Evolutionary conservation across 2,329 filamentous ascomycete species (phyloP).

Genomic region (Xylariaceae sp.): DNA sequence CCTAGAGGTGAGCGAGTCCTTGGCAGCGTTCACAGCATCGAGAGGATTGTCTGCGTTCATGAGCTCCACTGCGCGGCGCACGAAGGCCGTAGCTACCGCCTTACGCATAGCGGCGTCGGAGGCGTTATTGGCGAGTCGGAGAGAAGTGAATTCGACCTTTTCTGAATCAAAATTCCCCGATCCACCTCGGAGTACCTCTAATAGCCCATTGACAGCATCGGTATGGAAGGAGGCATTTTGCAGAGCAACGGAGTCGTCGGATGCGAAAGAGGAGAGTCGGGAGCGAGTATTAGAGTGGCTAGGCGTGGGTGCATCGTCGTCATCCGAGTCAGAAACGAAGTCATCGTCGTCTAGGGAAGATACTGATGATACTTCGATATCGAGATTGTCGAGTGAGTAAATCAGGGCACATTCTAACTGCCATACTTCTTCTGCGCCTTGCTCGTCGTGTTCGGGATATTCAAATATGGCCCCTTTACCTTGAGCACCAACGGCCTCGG

Average conservation of each 20-base stretch:
- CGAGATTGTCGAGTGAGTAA: constrained; percentile 50
- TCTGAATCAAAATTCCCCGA: constrained; percentile 74
- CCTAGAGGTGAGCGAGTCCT: constrained; percentile 53
- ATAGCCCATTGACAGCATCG: constrained; percentile 81
- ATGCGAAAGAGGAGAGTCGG: constrained; percentile 68
- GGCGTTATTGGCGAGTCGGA: constrained; percentile 88
- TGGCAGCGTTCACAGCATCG: constrained; percentile 62
- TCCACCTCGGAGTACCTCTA: constrained; percentile 75
- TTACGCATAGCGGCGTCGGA: constrained; percentile 84
- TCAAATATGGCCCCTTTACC: constrained; percentile 49
- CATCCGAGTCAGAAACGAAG: constrained; percentile 62
- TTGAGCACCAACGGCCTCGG: constrained; percentile 42
- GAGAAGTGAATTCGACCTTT: constrained; percentile 86
- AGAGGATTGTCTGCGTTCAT: constrained; percentile 46
- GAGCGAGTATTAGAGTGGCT: constrained; percentile 61
- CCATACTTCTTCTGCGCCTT: constrained; percentile 47
- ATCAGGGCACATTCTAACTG: constrained; percentile 53
- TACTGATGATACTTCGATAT: constrained; percentile 51
- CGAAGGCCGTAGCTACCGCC: constrained; percentile 80
- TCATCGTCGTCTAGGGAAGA: constrained; percentile 61
- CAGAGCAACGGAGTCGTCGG: constrained; percentile 63
- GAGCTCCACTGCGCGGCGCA: constrained; percentile 73
- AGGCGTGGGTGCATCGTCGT: constrained; percentile 53
- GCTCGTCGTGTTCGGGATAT: constrained; percentile 46
- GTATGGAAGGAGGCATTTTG: constrained; percentile 66